Conservation (phyloP, 306 rosid genomes). For the Morella rubra region DNA sequence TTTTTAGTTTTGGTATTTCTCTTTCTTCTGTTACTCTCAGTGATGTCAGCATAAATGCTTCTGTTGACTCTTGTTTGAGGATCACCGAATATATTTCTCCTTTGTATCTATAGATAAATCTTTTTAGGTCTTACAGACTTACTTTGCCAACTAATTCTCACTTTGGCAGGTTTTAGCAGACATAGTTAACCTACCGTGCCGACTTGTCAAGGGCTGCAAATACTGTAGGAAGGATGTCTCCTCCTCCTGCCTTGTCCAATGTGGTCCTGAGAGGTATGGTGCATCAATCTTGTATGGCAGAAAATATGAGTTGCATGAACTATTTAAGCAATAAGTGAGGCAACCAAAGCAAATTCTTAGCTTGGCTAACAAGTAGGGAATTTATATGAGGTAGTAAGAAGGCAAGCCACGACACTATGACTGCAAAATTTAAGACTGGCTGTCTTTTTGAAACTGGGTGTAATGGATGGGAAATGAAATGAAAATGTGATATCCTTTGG, state of each 20-base stretch:
- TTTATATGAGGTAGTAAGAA: background rate
- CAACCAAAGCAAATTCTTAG: background rate
- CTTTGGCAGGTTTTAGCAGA: slow-evolving; percentile 83
- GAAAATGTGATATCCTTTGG: background rate
- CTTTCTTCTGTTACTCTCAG: background rate
- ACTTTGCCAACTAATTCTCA: slow-evolving; percentile 15
- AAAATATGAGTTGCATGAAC: slow-evolving; percentile 18
- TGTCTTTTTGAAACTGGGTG: background rate
- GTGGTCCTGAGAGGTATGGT: slow-evolving; percentile 65
- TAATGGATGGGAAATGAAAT: background rate
- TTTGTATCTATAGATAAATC: background rate
- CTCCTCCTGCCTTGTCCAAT: slow-evolving; percentile 87
- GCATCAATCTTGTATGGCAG: slow-evolving; percentile 25
- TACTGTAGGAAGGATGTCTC: slow-evolving; percentile 68
- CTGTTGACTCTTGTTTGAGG: background rate
- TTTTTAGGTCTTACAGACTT: slow-evolving; percentile 11
- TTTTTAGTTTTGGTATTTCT: background rate
- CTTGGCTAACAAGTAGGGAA: no score
- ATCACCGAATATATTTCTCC: background rate
- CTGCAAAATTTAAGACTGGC: background rate
- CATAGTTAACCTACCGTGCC: slow-evolving; percentile 79
- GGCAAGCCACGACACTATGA: background rate
- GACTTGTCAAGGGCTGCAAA: slow-evolving; percentile 93
- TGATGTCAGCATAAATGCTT: background rate
- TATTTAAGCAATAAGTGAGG: slow-evolving; percentile 11